Evolutionary conservation across 179 eudicot genomes (phyloP), one percentile per base, ranked within the genome.

Genomic region (Silene vulgaris): DNA sequence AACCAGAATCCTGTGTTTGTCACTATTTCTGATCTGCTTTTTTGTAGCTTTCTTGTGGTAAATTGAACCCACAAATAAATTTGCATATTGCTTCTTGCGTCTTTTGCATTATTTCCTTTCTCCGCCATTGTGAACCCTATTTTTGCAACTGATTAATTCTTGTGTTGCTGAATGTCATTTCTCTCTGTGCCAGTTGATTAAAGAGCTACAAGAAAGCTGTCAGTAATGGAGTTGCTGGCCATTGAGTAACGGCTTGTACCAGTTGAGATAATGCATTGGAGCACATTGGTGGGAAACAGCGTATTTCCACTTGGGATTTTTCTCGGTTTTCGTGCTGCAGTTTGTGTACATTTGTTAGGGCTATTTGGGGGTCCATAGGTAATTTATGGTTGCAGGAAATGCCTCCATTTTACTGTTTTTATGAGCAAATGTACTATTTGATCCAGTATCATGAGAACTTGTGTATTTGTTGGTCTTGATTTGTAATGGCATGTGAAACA

Each of bases 261-360:
- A 21, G 26, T 14, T 16, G 65, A 11, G 66, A 70, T 50, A 62
- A 12, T 69, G 71, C 72, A 73, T 11, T 48, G 19, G 26, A 62
- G 30, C 57, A n/a, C 65, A 50, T 62, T 50, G 63, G 56, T 32
- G 60, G 5, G 4, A 21, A 70, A 80, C 32, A 74, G 48, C 64
- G 11, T 4, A 63, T 30, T 37, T 26, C 69, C 62, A 52, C 62
- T 32, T 64, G 56, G 73, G 54, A 66, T 35, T 20, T 43, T 57
- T 54, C 29, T 13, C 56, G 50, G 26, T 61, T 7, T 37, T 52
- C 29, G 26, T 48, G 68, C 65, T 71, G 40, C 64, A 71, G 61
- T 60, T 50, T 50, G 8, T 65, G 82, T 75, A 71, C 65, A 79
- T 75, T 57, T 71, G 63, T 80, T 75, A 75, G 57, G 75, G 75